Base-by-base conservation (phyloP, 768 basidiomycete species). In the Leccinellum albellum region DNA sequence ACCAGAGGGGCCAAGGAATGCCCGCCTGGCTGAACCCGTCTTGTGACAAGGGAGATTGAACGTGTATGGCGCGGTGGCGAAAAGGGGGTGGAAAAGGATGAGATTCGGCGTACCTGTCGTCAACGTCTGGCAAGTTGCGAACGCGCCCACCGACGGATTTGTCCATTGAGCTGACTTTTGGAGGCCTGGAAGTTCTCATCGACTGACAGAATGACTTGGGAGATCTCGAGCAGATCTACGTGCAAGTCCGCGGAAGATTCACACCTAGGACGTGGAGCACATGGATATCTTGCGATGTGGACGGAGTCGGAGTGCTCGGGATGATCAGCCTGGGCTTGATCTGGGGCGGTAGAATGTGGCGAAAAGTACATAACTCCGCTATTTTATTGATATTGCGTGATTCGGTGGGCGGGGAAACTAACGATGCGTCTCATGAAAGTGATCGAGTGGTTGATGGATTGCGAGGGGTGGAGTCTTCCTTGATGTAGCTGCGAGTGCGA, bases 191-290 rank as follows among this genome's bases (percentile, higher is more conserved):
- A 14, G 65, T 37, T 54, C 23, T 10, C 58, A 66, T 59, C 57
- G 59, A 67, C 44, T 51, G 58, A 50, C 31, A 64, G 67, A 60
- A 64, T 53, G 60, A 64, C 59, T 42, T 49, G 33, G 6, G 52
- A 62, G 55, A 67, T 70, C 68, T 62, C 7, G 57, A 48, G 40
- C 1, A 65, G 59, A 65, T 70, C 68, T 68, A 53, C 57, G 56
- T 61, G 61, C 66, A 68, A 47, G 68, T 68, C 67, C 67, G 67
- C 67, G 67, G 67, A 63, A 68, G 68, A 68, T 70, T 68, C 67
- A 70, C 67, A 57, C 33, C 40, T 55, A 60, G 54, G 65, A 70
- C 62, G 52, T 56, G 61, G 37, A 57, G 47, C 67, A 61, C 68
- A 68, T 68, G 67, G 68, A 63, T 70, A 63, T 67, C 66, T 67